Base-by-base conservation (phyloP, 176 grass and related monocot genomes). In the Lolium multiflorum region DNA sequence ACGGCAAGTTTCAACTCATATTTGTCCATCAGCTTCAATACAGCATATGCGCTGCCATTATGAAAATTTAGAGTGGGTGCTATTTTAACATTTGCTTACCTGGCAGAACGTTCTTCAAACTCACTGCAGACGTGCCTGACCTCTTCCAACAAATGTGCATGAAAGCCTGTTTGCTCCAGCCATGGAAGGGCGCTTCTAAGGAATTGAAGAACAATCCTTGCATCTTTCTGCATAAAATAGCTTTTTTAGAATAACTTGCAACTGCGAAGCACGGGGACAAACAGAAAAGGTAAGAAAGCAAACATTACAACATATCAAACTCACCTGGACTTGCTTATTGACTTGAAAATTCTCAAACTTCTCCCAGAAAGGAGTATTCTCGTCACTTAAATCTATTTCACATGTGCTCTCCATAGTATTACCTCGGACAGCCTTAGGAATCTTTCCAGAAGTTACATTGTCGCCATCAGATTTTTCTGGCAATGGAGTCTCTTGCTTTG, bases 331-430 rank as follows among this genome's bases (percentile, higher is more conserved):
- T 73, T 69, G 13, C 37, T 81, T 74, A 11, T 74, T 78, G 28
- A 56, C 80, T 79, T 70, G 57, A 90, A 92, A 90, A 0, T 31
- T 81, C 43, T 92, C 82, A 13, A 90, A 63, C 66, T 92, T 89
- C 41, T 82, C 67, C 78, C 73, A 84, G 18, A 89, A 82, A 3
- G 41, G 10, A 62, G 71, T 9, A 41, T 37, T 63, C 6, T 75
- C 21, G 18, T 87, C 57, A 78, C 25, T 60, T 21, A 75, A 35
- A 82, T 22, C 7, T 21, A 54, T 35, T 12, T 58, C 35, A 25
- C 51, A 59, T 79, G 15, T 78, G 62, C 21, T 22, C 41, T 39
- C 26, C 17, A 48, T 67, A n/a, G 24, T 15, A 64, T 41, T 38
- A 71, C 64, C 59, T 26, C 11, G 49, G 52, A 21, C 15, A 77